Conservation (phyloP, 495 filamentous ascomycete genomes). For the Tuber magnatum region DNA sequence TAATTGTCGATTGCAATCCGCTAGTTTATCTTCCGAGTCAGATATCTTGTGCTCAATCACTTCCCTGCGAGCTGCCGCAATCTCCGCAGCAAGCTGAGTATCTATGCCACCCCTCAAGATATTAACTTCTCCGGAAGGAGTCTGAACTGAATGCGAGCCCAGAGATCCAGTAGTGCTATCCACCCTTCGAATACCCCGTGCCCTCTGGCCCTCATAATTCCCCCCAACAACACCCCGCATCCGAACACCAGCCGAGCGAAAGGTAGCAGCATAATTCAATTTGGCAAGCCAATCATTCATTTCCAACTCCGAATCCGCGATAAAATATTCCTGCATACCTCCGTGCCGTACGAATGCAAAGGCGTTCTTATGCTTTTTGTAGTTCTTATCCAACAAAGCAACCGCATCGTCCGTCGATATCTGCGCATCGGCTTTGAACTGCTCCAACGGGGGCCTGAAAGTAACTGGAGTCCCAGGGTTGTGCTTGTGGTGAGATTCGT, state of each 20-base stretch:
- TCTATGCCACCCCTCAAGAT: constrained; percentile 64
- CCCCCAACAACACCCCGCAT: constrained; percentile 80
- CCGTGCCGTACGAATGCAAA: constrained; percentile 87
- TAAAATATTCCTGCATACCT: constrained; percentile 79
- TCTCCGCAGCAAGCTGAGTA: constrained; percentile 70
- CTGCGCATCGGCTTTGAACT: constrained; percentile 86
- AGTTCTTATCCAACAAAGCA: constrained; percentile 73
- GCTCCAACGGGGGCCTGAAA: constrained; percentile 78
- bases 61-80: constrained; percentile 68
- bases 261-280: constrained; percentile 91
- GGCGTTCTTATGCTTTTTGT: constrained; percentile 94
- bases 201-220: constrained; percentile 73
- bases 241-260: constrained; percentile 82
- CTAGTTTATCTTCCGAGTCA: constrained; percentile 75
- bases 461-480: constrained; percentile 63
- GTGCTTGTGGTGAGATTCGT: constrained; percentile 68
- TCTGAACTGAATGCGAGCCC: constrained; percentile 55
- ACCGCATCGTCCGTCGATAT: constrained; percentile 91
- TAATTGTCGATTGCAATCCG: constrained; percentile 62
- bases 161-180: constrained; percentile 50
- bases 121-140: constrained; percentile 62
- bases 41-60: constrained; percentile 75
- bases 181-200: constrained; percentile 63
- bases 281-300: constrained; percentile 98
- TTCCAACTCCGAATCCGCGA: constrained; percentile 79